Base-by-base conservation (phyloP, 768 basidiomycete species). In the Pleurotus tuoliensis region DNA sequence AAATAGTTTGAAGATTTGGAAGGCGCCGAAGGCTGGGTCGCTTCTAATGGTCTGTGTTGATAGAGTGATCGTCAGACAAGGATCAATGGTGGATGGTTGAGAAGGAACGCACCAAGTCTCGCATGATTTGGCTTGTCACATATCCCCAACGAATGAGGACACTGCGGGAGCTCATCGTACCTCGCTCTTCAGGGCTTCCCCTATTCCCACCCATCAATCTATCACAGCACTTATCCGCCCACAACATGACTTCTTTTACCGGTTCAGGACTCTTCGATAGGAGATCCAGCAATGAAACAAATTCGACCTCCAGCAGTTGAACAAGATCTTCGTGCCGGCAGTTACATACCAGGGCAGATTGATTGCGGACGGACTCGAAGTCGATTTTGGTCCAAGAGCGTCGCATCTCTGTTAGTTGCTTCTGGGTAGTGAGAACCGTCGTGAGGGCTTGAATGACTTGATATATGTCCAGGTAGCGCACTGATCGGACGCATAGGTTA, bases 171-270 rank as follows among this genome's bases (percentile, higher is more conserved):
- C 89, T 92, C 87, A 93, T 85, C 13, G 86, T 84, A 57, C 84
- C 77, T 63, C 88, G 78, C 58, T 94, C 92, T 61, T 92, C 91
- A n/a, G 73, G 66, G 16, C 71, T 73, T 47, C 73, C 73, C 41
- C 87, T 82, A 53, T 75, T 83, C 66, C 73, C 78, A 38, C 85
- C 88, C 87, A 94, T 92, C 59, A 94, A 73, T 59, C 86, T 75
- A 64, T 92, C 92, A 59, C 88, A 90, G 69, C 91, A 92, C 67
- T 91, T 91, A 68, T 94, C 92, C 18, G 92, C 92, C 92, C 92
- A 93, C 3, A 83, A 76, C 88, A 93, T 93, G 56, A 94, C 84
- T 65, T 92, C 90, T 64, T 88, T 77, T 41, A 93, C 91, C 12
- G 92, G 91, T 61, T 93, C 90, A 47, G 69, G 79, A 66, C 81